Evolutionary conservation across 2,329 filamentous ascomycete genomes (phyloP).

Genomic region (Fusarium protoensiforme): DNA sequence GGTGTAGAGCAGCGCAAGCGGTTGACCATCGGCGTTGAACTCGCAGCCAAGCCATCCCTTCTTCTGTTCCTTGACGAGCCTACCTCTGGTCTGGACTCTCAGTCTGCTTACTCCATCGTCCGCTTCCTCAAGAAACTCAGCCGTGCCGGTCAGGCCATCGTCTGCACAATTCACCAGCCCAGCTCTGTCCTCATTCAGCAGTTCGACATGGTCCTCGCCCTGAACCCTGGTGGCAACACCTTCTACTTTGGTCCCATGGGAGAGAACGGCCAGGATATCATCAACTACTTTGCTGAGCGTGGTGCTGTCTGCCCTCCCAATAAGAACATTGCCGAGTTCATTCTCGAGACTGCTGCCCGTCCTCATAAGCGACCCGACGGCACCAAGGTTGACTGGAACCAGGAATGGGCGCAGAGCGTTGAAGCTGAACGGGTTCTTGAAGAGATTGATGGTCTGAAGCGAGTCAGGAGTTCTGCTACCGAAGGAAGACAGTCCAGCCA

Average conservation of each 20-base stretch:
- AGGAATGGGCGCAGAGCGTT: slow-evolving; percentile 76
- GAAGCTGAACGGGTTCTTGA: slow-evolving; percentile 68
- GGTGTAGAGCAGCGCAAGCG: slow-evolving; percentile 67
- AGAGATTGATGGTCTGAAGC: slow-evolving; percentile 64
- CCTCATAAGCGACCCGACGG: slow-evolving; percentile 49
- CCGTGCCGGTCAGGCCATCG: slow-evolving; percentile 66
- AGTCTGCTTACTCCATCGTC: slow-evolving; percentile 68
- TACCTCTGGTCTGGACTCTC: slow-evolving; percentile 65
- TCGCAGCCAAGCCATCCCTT: slow-evolving; percentile 64
- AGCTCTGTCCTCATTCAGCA: slow-evolving; percentile 63
- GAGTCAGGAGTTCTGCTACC: slow-evolving; percentile 28
- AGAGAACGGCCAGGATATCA: slow-evolving; percentile 55
- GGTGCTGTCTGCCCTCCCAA: slow-evolving; percentile 72
- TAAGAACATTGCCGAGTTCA: slow-evolving; percentile 62
- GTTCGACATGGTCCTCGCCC: slow-evolving; percentile 64
- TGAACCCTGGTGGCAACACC: slow-evolving; percentile 62
- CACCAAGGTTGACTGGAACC: slow-evolving; percentile 73
- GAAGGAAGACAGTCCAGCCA: slow-evolving; percentile 10
- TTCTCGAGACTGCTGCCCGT: slow-evolving; percentile 57
- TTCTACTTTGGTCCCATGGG: slow-evolving; percentile 67
- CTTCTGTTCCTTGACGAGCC: slow-evolving; percentile 72
- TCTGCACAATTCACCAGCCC: slow-evolving; percentile 70
- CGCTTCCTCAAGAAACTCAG: slow-evolving; percentile 69
- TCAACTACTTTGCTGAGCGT: slow-evolving; percentile 66
- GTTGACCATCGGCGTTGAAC: slow-evolving; percentile 64